Conservation (phyloP, 2,329 filamentous ascomycete genomes). For the Metarhizium brunneum region DNA sequence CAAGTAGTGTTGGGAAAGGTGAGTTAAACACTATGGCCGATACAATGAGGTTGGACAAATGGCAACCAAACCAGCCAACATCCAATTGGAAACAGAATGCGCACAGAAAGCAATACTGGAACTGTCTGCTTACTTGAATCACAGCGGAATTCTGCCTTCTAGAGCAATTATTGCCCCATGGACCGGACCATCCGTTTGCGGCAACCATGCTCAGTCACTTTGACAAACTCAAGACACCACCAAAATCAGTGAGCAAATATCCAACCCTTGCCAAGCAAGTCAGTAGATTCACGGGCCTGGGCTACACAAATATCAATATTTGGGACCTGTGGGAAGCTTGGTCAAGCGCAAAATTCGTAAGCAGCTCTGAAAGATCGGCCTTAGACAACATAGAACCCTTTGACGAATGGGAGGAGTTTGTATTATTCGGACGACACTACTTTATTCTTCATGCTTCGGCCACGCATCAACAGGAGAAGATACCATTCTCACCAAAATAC, state of each 20-base stretch:
- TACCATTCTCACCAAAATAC: not conserved
- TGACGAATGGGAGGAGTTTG: slow-evolving; percentile 94
- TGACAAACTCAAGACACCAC: slow-evolving; percentile 66
- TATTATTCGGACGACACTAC: slow-evolving; percentile 77
- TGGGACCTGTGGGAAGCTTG: slow-evolving; percentile 77
- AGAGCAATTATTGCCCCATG: slow-evolving; percentile 78
- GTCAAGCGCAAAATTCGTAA: slow-evolving; percentile 60
- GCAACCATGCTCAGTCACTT: slow-evolving; percentile 80
- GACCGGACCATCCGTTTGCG: slow-evolving; percentile 72
- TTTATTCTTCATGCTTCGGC: slow-evolving; percentile 57
- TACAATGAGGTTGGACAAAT: not conserved
- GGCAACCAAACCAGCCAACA: not conserved
- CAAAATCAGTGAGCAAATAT: slow-evolving; percentile 66
- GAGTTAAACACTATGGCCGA: slow-evolving; percentile 15
- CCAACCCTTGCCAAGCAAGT: slow-evolving; percentile 57
- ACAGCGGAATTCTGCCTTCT: slow-evolving; percentile 74
- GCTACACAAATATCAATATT: slow-evolving; percentile 55
- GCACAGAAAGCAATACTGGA: not conserved
- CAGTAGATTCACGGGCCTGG: slow-evolving; percentile 56
- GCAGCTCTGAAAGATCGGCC: slow-evolving; percentile 43
- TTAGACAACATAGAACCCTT: slow-evolving; percentile 73
- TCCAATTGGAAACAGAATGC: not conserved
- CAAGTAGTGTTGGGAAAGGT: slow-evolving; percentile 61
- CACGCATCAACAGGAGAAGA: not conserved
- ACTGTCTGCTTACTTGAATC: slow-evolving; percentile 3